These are phyloP conservation scores for Rhizopogon salebrosus DNA, from an alignment of 768 basidiomycete genomes.

Conservation along the genomic window DNA sequence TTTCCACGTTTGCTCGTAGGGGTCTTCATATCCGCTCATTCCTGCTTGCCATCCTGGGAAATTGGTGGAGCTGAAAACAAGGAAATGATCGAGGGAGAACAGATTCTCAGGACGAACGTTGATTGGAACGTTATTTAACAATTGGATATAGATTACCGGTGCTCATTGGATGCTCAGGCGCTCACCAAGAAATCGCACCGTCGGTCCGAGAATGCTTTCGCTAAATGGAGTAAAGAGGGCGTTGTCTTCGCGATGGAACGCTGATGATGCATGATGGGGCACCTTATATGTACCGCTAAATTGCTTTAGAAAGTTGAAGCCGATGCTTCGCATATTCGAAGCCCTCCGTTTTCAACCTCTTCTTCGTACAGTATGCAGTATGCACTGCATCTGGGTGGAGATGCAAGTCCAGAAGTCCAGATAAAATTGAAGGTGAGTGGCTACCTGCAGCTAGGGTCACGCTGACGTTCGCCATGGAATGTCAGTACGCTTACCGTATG, in stretches of 20 bases:
- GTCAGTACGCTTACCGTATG: background rate
- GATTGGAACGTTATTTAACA: too few species aligned
- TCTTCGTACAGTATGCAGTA: background rate
- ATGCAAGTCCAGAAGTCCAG: background rate
- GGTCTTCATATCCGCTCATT: background rate
- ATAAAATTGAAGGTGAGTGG: background rate
- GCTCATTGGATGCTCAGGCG: too few species aligned
- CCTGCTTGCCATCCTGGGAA: background rate
- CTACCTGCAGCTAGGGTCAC: too few species aligned
- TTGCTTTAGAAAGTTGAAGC: too few species aligned
- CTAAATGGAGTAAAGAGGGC: background rate
- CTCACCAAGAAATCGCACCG: too few species aligned
- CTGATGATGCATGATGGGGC: too few species aligned
- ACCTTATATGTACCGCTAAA: too few species aligned
- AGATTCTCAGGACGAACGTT: background rate
- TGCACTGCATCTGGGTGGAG: background rate
- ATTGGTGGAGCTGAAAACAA: background rate
- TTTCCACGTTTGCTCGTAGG: background rate
- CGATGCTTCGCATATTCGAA: background rate
- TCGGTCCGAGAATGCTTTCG: background rate
- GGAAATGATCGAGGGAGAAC: background rate
- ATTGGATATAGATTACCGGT: too few species aligned
- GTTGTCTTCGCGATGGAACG: slow-evolving; percentile 1
- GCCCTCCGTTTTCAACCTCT: background rate
- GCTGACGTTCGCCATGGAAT: background rate